phyloP scores from a whole-genome alignment of 352 stramenopile genomes.

The Elongisporangium prolatum region DNA sequence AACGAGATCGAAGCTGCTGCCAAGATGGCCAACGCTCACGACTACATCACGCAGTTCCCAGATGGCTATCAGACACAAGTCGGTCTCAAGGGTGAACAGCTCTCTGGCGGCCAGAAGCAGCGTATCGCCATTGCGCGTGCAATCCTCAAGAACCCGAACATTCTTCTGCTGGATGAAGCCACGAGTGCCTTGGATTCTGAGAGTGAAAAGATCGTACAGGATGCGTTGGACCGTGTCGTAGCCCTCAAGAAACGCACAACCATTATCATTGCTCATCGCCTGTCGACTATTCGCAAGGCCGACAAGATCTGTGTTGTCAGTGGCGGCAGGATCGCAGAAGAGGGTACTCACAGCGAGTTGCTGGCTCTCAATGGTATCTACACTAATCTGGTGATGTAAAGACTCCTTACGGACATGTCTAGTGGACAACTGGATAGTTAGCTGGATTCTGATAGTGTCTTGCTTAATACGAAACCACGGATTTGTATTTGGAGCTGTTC shows the following conservation, averaged over 20 bases:
- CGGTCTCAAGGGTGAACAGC: conserved; percentile 20
- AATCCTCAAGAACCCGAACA: conserved; percentile 35
- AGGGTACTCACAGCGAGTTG: too few relatives aligned
- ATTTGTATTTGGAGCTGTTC: too few relatives aligned
- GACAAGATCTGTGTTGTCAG: too few relatives aligned
- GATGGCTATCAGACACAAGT: conserved; percentile 43
- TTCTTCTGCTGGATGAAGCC: conserved; percentile 45
- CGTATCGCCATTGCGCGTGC: conserved; percentile 33
- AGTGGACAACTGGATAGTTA: too few relatives aligned
- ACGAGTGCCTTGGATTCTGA: conserved; percentile 42
- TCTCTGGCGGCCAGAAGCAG: conserved; percentile 38
- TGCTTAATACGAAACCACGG: too few relatives aligned
- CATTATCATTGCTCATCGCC: conserved; percentile 20
- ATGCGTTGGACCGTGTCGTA: conserved; percentile 26
- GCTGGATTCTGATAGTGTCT: too few relatives aligned
- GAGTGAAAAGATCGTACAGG: conserved; percentile 33
- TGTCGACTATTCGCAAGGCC: too few relatives aligned
- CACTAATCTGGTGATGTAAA: too few relatives aligned
- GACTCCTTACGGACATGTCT: too few relatives aligned
- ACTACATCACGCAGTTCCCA: conserved; percentile 33
- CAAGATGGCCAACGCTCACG: conserved; percentile 30
- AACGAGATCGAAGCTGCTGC: conserved; percentile 82
- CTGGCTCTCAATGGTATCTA: too few relatives aligned
- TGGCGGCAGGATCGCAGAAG: too few relatives aligned
- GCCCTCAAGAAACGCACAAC: conserved; percentile 14